Base-by-base conservation (phyloP, 768 basidiomycete genomes). In the Russula vinacea region DNA sequence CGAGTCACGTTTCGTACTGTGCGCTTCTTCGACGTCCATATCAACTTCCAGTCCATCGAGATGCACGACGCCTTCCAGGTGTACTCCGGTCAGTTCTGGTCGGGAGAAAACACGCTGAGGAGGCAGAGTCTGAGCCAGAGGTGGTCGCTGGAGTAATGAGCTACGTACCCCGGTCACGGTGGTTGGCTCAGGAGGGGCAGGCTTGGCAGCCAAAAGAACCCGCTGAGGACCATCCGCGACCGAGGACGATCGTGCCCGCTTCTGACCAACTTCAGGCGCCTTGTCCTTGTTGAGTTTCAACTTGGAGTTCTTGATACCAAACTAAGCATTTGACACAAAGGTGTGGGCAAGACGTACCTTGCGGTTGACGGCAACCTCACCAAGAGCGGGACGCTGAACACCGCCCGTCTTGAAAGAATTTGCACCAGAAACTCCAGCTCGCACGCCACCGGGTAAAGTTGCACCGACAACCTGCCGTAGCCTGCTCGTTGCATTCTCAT, bases 311-410 rank as follows among this genome's bases (percentile, higher is more conserved):
- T 68, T 69, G 47, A 58, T 9, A 35, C 24, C 32, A 26, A 61
- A 60, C 10, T 66, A 53, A 60, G 54, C 24, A 40, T 57, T 35
- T 40, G 58, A 24, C 39, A 58, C 42, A 29, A 32, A 62, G 56
- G 40, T 32, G 66, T 64, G n/a, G 39, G 55, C 54, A 33, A 14
- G 22, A 54, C 60, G 73, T 71, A 88, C 89, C 78, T 88, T 91
- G 73, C 85, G 84, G 74, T 90, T 91, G 57, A 90, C 83, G 61
- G 87, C 86, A 65, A 94, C 92, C 76, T 94, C 92, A 63, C 86
- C 84, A 56, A 95, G 81, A 45, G 86, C 91, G 37, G 87, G 81
- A 68, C 93, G 83, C 73, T 86, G 84, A 54, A 69, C 66, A 24
- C 79, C 76, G 49, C 78, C 80, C 39, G 77, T 78, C 79, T 92